Evolutionary conservation across 2,329 filamentous ascomycete species (phyloP), one percentile per base, ranked within the genome.

Genomic region (Madurella mycetomatis): DNA sequence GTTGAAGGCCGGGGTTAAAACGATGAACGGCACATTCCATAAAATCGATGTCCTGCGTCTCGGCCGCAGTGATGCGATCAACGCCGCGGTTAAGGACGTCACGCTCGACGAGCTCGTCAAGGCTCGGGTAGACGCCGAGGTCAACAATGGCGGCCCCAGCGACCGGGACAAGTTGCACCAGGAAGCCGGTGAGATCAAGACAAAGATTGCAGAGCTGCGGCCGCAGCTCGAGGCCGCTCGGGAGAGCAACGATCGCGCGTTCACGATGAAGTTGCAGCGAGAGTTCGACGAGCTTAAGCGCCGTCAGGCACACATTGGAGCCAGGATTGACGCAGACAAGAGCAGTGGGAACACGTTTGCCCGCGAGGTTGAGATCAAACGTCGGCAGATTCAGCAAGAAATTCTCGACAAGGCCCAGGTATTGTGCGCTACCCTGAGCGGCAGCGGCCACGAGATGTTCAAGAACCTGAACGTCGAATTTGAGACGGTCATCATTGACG

Each of bases 381-480:
- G 90, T 52, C 87, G 90, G 42, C 83, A 86, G 62, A 83, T 94
- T 44, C 92, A 97, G 70, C 92, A 97, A 69, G 85, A 94, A 62
- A 89, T 99, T 51, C 82, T 99, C 44, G 88, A 95, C 66, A 85
- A 86, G 19, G 90, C 94, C 1, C 90, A 99, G 71, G 88, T 99
- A 49, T 84, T 99, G 31, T 99, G 94, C 70, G 89, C 92, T 41
- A 99, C 94, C 0, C 83, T 99, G 44, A 96, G 92, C 69, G 94
- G 92, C 65, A 92, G 88, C 70, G 94, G 94, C 3, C 95, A 99
- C 66, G 94, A 99, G 62, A 95, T 97, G 85, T 96, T 99, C 74
- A 90, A 92, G 71, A 88, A 87, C 63, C 74, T 99, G 53, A 92
- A 89, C 64, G 90, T 99, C 49, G 94, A 99, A 70, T 99, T 99